Evolutionary conservation across 805 yeast genomes (phyloP), one percentile per base, ranked within the genome.

Genomic region (Torulaspora quercuum): DNA sequence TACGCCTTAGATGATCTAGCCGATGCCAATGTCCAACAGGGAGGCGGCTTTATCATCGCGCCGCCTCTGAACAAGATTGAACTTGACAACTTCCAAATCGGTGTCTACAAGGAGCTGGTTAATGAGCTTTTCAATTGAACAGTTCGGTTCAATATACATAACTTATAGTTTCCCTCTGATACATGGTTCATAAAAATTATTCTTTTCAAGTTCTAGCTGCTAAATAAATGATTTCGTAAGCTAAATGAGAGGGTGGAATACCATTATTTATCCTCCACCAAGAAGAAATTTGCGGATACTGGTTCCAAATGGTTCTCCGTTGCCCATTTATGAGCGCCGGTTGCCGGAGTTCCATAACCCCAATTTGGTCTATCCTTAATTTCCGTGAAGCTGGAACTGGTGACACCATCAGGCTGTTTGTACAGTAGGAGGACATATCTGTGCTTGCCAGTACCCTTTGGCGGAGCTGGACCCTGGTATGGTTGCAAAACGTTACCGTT

Each of bases 381-480:
- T 11, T 35, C 34, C 9, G 54, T 42, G 27, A 49, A 51, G 4
- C 26, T 25, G 32, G 69, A 29, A 10, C 51, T 48, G 2, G 49
- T 44, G 1, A 41, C 33, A 35, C 42, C 49, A 6, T 41, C 35
- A 63, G 72, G 53, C 67, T 82, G 94, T 63, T 80, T 82, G 61
- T 69, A 86, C 44, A 89, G 64, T 37, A 86, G 50, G 51, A 82
- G 84, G 12, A 84, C 86, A 59, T 89, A 89, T 46, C 96, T 78
- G 67, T 89, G 97, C 54, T 80, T 75, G 9, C 94, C 90, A 0
- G 95, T 83, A 37, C 78, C 78, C 39, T 74, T 73, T 25, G 96
- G 96, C n/a, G 96, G 96, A 4, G 76, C 95, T 3, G 96, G 95
- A 0, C 95, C 95, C 49, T 65, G 55, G 61, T 88, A 87, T 5